phyloP scores from a whole-genome alignment of 768 basidiomycete genomes.

The Tylopilus felleus region DNA sequence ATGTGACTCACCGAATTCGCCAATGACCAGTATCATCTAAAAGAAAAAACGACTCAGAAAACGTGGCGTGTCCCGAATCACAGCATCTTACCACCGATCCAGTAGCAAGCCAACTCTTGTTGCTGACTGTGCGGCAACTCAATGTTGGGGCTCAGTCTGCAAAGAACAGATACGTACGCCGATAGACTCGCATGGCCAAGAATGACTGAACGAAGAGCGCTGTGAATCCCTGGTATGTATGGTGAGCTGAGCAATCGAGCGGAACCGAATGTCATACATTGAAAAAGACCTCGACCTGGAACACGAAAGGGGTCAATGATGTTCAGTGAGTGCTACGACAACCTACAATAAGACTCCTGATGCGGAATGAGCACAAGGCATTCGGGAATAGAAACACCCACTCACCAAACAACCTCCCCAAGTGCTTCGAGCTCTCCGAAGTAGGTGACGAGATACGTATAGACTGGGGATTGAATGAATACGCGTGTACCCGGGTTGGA shows the following conservation, averaged over 20 bases:
- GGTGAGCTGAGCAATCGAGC: neutral
- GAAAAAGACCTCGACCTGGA: constrained; percentile 51
- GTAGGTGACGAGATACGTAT: constrained; percentile 46
- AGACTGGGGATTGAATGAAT: constrained; percentile 34
- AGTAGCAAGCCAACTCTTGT: constrained; percentile 43
- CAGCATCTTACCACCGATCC: constrained; percentile 30
- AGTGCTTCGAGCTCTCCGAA: constrained; percentile 33
- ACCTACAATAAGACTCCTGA: constrained; percentile 29
- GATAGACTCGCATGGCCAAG: constrained; percentile 51
- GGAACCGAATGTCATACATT: constrained; percentile 32
- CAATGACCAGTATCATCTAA: constrained; percentile 35
- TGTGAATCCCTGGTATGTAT: constrained; percentile 37
- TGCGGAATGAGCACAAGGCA: neutral
- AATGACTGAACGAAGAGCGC: constrained; percentile 59
- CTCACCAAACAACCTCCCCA: constrained; percentile 43
- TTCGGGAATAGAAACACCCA: neutral
- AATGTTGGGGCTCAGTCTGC: neutral
- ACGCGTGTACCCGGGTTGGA: too few species aligned
- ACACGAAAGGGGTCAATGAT: neutral
- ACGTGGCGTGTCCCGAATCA: neutral
- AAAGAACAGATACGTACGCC: constrained; percentile 32
- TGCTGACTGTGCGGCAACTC: constrained; percentile 42
- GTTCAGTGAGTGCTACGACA: neutral
- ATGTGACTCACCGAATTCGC: constrained; percentile 42
- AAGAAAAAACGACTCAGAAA: neutral